Evolutionary conservation across 305 asterid genomes (phyloP), one percentile per base, ranked within the genome.

Genomic region (Coffea humblotiana): DNA sequence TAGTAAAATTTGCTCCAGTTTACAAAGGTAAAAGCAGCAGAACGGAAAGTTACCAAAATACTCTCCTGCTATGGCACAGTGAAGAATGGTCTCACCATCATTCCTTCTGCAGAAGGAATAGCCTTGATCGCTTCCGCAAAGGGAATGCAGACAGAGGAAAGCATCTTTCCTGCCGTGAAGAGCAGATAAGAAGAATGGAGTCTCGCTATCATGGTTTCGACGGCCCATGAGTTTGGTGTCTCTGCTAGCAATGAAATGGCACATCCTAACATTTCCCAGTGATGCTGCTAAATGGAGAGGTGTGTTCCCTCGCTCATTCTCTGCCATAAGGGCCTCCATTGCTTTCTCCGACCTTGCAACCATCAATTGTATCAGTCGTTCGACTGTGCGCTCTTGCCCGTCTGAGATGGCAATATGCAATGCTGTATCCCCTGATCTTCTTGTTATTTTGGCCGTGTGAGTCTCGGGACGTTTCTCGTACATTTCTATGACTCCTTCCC

Each of bases 11-110:
- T n/a, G 67, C 67, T 4, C 21, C 16, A 18, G 19, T 0, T 37
- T 68, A 71, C 27, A 14, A 6, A 16, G 18, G 27, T 13, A 3
- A 4, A 18, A 11, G 63, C 19, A 0, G 48, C 48, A 21, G 1
- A n/a, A 72, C 2, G 64, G 19, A 21, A 75, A 10, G 32, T 71
- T 78, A 81, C 84, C 76, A 77, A 81, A 77, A 77, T 77, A 64
- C 63, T 81, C 84, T 76, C 84, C 84, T 10, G 70, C 18, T 10
- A 81, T 76, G 78, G 84, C 84, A 6, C 72, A 77, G 71, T 81
- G 84, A 52, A 81, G 81, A 72, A 81, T 81, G 13, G 84, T 81
- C 8, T 81, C 81, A 4, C 84, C 84, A 32, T 71, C 70, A 21
- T n/a, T 49, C 47, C 67, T 71, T 54, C 72, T 68, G 74, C 75